Conservation (phyloP, 202 grass and related monocot species). For the Zoysia matrella region DNA sequence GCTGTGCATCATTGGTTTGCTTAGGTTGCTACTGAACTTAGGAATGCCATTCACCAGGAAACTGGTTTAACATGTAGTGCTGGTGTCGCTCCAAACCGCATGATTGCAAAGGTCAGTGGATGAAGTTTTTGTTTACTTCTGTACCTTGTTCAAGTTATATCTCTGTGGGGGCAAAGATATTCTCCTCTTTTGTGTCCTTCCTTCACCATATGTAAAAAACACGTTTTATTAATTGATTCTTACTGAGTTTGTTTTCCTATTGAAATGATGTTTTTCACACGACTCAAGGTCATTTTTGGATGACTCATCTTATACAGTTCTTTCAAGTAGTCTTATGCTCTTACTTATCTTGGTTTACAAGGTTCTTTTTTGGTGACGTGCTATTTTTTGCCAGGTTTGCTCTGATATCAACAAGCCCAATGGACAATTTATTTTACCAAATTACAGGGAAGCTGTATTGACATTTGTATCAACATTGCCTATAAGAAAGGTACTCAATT, state of each 20-base stretch:
- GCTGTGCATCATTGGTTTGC: not conserved
- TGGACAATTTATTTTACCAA: too few species aligned
- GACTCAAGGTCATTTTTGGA: slow-evolving; percentile 6
- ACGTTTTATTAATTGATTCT: not conserved
- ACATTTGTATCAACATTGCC: too few species aligned
- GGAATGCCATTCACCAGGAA: too few species aligned
- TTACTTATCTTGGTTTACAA: slow-evolving; percentile 23
- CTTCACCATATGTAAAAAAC: not conserved
- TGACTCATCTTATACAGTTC: slow-evolving; percentile 1
- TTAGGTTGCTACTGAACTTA: too few species aligned
- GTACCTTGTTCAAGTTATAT: slow-evolving; percentile 19
- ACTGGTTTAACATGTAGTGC: too few species aligned
- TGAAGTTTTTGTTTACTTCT: not conserved
- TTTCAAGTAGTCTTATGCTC: not conserved
- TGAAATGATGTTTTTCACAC: not conserved
- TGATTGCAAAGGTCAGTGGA: slow-evolving; percentile 87
- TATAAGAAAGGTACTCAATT: slow-evolving; percentile 66
- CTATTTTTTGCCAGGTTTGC: slow-evolving; percentile 75
- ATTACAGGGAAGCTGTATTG: too few species aligned
- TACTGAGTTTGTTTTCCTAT: slow-evolving; percentile 14
- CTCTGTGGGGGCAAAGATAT: not conserved
- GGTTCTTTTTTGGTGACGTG: not conserved
- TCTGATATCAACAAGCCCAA: slow-evolving; percentile 91
- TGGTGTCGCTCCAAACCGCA: slow-evolving; percentile 75
- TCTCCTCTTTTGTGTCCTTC: not conserved